phyloP scores from a whole-genome alignment of 352 stramenopile species.

The Globisporangium megalacanthum region DNA sequence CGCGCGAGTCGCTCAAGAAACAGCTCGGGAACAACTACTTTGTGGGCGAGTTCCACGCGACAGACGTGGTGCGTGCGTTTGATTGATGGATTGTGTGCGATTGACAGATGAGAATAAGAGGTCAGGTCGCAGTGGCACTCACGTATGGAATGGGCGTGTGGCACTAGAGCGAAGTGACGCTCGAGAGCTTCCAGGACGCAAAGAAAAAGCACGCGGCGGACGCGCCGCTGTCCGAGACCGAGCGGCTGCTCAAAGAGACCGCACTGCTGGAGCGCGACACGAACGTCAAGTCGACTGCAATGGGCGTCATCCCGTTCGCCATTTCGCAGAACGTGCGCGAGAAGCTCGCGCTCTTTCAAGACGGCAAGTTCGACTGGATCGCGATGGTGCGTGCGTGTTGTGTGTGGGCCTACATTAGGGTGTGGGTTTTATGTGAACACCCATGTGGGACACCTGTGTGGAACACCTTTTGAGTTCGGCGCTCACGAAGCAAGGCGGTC shows the following conservation, averaged over 20 bases:
- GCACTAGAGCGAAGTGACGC: conserved; percentile 64
- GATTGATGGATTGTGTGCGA: neutral
- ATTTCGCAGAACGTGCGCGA: conserved; percentile 79
- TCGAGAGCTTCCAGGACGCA: conserved; percentile 65
- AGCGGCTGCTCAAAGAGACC: conserved; percentile 78
- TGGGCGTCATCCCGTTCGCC: conserved; percentile 85
- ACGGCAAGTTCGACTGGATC: conserved; percentile 86
- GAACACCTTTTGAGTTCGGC: neutral
- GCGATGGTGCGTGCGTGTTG: conserved; percentile 50
- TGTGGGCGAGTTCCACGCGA: conserved; percentile 86
- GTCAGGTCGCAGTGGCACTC: conserved; percentile 4
- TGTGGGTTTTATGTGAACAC: neutral
- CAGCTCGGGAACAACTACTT: conserved; percentile 90
- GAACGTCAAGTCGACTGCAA: conserved; percentile 84
- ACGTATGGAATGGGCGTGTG: neutral
- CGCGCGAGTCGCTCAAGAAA: conserved; percentile 87
- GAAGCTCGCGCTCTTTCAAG: conserved; percentile 69
- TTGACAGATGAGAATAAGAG: too few species aligned
- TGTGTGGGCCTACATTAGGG: too few species aligned
- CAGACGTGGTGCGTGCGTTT: conserved; percentile 40
- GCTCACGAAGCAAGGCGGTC: too few species aligned
- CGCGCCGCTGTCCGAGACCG: conserved; percentile 80
- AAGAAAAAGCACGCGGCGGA: conserved; percentile 66
- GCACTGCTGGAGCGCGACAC: conserved; percentile 76
- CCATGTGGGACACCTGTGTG: neutral